phyloP scores from a whole-genome alignment of 352 stramenopile species.

The Phytopythium chamaehyphon region DNA sequence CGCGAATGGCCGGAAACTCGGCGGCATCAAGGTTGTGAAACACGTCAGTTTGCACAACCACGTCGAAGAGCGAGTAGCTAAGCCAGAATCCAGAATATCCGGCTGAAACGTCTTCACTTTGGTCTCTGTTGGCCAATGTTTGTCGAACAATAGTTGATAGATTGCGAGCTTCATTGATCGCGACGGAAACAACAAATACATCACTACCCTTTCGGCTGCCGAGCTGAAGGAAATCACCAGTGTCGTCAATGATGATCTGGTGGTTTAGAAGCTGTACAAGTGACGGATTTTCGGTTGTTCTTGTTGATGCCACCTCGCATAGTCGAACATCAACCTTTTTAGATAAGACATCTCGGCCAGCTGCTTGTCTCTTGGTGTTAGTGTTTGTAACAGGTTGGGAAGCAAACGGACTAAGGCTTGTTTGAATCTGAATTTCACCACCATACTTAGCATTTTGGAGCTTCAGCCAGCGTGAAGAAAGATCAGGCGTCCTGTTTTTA shows the following conservation, averaged over 20 bases:
- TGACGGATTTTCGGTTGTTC: no score
- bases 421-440: conserved; percentile 63
- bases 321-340: no score
- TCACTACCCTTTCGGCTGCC: conserved; percentile 33
- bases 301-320: no score
- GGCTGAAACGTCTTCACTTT: conserved; percentile 1
- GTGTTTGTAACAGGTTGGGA: not conserved
- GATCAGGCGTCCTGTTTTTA: conserved; percentile 49
- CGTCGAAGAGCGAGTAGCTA: conserved; percentile 80
- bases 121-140: conserved; percentile 5
- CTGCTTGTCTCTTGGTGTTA: no score
- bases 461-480: conserved; percentile 65
- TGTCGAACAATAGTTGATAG: conserved; percentile 23
- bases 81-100: conserved; percentile 59
- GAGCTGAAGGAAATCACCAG: conserved; percentile 49
- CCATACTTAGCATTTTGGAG: conserved; percentile 68
- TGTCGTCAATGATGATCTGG: conserved; percentile 14
- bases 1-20: conserved; percentile 64
- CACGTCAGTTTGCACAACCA: conserved; percentile 79
- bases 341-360: no score
- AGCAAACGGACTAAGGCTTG: conserved; percentile 21
- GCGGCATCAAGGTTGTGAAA: conserved; percentile 53
- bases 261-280: not conserved
- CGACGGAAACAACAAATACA: conserved; percentile 62
- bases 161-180: conserved; percentile 38